Evolutionary conservation across 805 yeast species (phyloP), one percentile per base, ranked within the genome.

Genomic region (Debaryomyces prosopidis): DNA sequence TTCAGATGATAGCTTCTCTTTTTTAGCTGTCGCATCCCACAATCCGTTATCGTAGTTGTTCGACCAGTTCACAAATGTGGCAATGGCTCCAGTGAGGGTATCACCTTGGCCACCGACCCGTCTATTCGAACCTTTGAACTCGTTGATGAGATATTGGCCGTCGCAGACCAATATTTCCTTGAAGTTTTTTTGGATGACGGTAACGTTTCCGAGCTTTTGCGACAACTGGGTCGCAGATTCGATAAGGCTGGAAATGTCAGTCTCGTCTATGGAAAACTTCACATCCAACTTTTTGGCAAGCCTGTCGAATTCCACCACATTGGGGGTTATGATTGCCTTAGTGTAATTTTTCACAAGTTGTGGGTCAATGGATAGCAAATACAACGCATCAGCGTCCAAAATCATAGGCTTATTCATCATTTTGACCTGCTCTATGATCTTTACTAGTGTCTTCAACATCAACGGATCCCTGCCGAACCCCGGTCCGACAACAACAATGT

Each of bases 91-190:
- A 0, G 92, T 80, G 33, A 94, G 63, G 0, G 97, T 87, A 57
- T 94, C 99, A 19, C 99, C 99, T 67, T 94, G 98, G 0, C 99
- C 99, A 10, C 97, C 97, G 6, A 88, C 95, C 43, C 99, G 75
- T 58, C 88, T 85, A 40, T 69, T 65, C 5, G 94, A 84, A 1
- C 98, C 97, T 12, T 62, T 55, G 27, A 70, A 58, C 30, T 73
- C 73, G 49, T 75, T 77, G 3, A 66, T 54, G 5, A 87, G 50
- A 4, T 68, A 55, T 4, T 63, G 58, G 3, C 66, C 70, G 2
- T 79, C 80, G 41, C 75, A 68, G 4, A 81, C 85, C 9, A 90
- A 84, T 31, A 78, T 51, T 58, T 94, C 99, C 1, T 54, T 51
- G 0, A 54, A 44, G 1, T 97, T 97, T 63, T 94, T 94, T 30